A percentile compares a stretch with the other conserved stretches of the same genome.
Conservation (phyloP, 371 early-diverging fungal genomes). For the Mortierella sp. region DNA sequence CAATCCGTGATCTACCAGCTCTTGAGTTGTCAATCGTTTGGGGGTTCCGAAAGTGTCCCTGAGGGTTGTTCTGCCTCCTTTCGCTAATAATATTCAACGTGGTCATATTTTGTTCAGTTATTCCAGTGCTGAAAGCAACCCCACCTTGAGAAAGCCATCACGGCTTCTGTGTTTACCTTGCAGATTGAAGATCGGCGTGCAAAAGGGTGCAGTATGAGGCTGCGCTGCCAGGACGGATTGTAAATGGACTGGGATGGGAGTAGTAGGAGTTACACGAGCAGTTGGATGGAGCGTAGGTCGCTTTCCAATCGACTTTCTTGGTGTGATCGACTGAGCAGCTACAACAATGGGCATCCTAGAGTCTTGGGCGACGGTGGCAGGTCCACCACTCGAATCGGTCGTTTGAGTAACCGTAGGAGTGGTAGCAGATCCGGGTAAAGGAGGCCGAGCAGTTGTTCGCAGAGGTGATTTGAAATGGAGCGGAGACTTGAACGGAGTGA, state of each 20-base stretch:
- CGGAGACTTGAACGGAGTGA: constrained; percentile 29
- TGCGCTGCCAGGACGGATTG: not conserved
- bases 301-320: constrained; percentile 9
- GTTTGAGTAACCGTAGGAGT: not conserved
- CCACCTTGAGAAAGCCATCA: not conserved
- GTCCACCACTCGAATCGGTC: not conserved
- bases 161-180: constrained; percentile 5
- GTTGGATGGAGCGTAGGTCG: constrained; percentile 28
- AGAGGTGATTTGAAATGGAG: not conserved
- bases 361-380: not conserved
- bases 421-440: not conserved
- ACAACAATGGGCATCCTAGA: too few species aligned
- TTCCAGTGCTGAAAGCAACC: not conserved
- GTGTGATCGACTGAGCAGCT: not conserved
- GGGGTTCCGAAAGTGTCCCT: constrained; percentile 16
- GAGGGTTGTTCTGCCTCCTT: constrained; percentile 6
- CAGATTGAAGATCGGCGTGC: constrained; percentile 22
- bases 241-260: not conserved
- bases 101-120: not conserved
- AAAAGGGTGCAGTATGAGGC: not conserved
- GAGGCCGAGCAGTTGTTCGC: not conserved
- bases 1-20: constrained; percentile 31
- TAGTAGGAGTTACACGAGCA: not conserved
- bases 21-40: not conserved
- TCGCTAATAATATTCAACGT: not conserved